Conservation (phyloP, 2,329 filamentous ascomycete genomes). For the Metarhizium robertsii region DNA sequence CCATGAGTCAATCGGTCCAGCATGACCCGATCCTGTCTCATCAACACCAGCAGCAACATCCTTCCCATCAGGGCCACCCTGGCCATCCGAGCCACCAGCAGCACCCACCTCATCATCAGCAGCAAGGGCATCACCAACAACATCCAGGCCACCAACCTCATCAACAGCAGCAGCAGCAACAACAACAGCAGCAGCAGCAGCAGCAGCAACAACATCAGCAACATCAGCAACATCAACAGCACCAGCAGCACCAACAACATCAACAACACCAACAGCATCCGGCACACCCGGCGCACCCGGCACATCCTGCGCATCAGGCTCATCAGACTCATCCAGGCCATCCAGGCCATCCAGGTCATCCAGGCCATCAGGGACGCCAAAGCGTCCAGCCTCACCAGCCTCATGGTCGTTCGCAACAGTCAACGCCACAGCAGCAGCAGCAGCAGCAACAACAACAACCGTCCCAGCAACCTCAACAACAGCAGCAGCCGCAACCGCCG, state of each 20-base stretch:
- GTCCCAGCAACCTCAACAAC: constrained; percentile 13
- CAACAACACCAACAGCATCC: constrained; percentile 18
- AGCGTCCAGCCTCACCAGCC: constrained; percentile 14
- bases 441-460: constrained; percentile 18
- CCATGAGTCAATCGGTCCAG: constrained; percentile 32
- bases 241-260: constrained; percentile 20
- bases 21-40: constrained; percentile 35
- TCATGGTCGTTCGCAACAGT: constrained; percentile 17
- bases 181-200: constrained; percentile 22
- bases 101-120: constrained; percentile 22
- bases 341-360: constrained; percentile 13
- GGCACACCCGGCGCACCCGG: constrained; percentile 20
- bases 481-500: constrained; percentile 14
- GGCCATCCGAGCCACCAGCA: constrained; percentile 25
- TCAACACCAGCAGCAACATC: constrained; percentile 27
- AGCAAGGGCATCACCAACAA: constrained; percentile 19
- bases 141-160: constrained; percentile 7
- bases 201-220: constrained; percentile 24
- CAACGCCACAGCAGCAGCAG: constrained; percentile 19
- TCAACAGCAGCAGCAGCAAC: constrained; percentile 19
- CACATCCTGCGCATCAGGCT: constrained; percentile 17
- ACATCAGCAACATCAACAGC: constrained; percentile 16
- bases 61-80: constrained; percentile 20
- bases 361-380: constrained; percentile 16
- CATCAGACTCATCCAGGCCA: constrained; percentile 16